Evolutionary conservation across 2,329 filamentous ascomycete genomes (phyloP).

Genomic region (Parafenestella ontariensis): DNA sequence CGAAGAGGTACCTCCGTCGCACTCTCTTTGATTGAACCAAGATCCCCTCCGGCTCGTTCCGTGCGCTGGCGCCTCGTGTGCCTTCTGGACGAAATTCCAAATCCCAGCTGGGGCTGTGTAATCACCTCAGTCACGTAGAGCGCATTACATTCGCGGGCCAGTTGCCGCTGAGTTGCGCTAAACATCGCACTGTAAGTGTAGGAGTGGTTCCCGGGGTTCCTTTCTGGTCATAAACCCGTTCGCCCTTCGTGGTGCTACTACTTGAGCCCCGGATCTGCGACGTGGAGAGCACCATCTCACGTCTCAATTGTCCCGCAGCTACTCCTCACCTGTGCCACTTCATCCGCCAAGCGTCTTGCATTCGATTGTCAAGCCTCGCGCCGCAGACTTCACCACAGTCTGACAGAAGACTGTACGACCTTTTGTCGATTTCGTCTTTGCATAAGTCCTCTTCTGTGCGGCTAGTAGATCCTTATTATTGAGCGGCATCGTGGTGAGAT

Average conservation of each 20-base stretch:
- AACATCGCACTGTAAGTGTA: conserved; percentile 32
- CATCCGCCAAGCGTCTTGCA: not conserved
- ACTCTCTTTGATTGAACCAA: conserved; percentile 13
- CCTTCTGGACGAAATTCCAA: conserved; percentile 38
- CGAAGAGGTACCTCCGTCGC: conserved; percentile 8
- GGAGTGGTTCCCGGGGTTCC: conserved; percentile 22
- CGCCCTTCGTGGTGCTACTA: conserved; percentile 21
- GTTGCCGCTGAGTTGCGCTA: conserved; percentile 24
- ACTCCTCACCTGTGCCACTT: conserved; percentile 16
- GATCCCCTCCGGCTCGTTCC: conserved; percentile 15
- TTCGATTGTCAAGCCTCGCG: not conserved
- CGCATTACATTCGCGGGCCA: conserved; percentile 19
- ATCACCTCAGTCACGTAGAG: conserved; percentile 11
- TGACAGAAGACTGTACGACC: not conserved
- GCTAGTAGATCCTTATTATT: conserved; percentile 7
- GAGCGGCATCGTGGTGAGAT: conserved; percentile 1
- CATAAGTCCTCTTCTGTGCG: not conserved
- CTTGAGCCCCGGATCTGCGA: conserved; percentile 33
- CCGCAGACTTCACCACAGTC: not conserved
- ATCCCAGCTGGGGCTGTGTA: conserved; percentile 36
- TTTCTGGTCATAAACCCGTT: conserved; percentile 13
- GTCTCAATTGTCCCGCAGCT: conserved; percentile 35
- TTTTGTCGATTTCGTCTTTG: conserved; percentile 6
- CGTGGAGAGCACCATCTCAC: conserved; percentile 34
- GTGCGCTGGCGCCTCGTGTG: conserved; percentile 15